phyloP scores from a whole-genome alignment of 2,329 filamentous ascomycete genomes.

The Rhynchosporium secalis region DNA sequence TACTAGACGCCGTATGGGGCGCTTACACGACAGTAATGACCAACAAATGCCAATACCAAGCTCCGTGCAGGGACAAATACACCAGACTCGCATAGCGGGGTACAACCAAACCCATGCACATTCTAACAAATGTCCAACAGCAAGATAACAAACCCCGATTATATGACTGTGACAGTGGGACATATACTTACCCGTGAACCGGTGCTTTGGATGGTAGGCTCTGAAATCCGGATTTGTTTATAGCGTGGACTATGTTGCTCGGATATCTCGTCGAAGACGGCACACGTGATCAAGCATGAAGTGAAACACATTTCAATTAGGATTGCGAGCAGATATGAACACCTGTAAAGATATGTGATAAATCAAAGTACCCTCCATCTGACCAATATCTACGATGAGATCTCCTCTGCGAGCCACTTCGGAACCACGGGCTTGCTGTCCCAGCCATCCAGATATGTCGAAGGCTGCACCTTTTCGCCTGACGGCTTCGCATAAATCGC shows the following conservation, averaged over 20 bases:
- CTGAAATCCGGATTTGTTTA: not conserved
- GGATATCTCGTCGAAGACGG: not conserved
- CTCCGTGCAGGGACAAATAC: not conserved
- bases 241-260: not conserved
- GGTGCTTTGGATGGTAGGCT: not conserved
- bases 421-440: constrained; percentile 58
- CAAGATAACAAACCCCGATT: not conserved
- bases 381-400: constrained; percentile 12
- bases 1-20: not conserved
- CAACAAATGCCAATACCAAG: not conserved
- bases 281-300: not conserved
- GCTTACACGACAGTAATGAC: not conserved
- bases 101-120: not conserved
- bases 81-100: not conserved
- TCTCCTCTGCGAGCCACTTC: constrained; percentile 53
- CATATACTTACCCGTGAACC: not conserved
- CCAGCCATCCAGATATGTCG: constrained; percentile 62
- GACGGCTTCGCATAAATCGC: constrained; percentile 70
- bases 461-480: constrained; percentile 51
- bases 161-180: not conserved
- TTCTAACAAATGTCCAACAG: not conserved
- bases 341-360: not conserved
- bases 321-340: not conserved
- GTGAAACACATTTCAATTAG: not conserved
- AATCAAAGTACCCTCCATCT: not conserved